Conservation (phyloP, 1,284 basidiomycete genomes). For the Somion occarium region DNA sequence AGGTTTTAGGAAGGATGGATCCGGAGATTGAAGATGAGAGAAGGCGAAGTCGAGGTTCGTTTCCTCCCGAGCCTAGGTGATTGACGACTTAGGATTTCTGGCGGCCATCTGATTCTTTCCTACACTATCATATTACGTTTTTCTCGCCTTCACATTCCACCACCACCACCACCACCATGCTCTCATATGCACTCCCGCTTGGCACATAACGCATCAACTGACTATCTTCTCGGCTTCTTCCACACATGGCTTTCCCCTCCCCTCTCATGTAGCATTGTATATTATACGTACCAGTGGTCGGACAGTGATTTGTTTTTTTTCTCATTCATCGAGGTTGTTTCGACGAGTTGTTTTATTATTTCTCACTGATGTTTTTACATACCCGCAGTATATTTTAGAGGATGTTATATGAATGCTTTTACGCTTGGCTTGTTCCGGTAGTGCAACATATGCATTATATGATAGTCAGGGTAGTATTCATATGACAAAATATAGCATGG, state of each 20-base stretch:
- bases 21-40: slow-evolving; percentile 23
- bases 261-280: neutral
- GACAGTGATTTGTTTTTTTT: neutral
- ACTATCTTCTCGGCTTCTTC: no score
- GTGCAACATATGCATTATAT: no score
- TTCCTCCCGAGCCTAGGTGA: no score
- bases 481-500: no score
- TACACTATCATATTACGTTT: neutral
- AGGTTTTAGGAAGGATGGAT: slow-evolving; percentile 30
- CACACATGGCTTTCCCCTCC: neutral
- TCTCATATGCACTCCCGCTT: neutral
- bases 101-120: no score
- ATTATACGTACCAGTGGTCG: neutral
- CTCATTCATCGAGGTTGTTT: neutral
- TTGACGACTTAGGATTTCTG: no score
- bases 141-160: neutral
- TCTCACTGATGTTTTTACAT: neutral
- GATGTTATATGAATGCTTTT: neutral
- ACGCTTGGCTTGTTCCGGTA: no score
- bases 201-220: neutral
- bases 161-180: neutral
- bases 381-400: neutral
- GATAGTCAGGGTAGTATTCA: no score
- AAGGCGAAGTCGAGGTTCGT: neutral
- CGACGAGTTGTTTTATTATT: neutral